Percentiles rank a stretch among this genome's conserved stretches.
Conservation (phyloP, 768 basidiomycete species). For the Mycena latifolia region DNA sequence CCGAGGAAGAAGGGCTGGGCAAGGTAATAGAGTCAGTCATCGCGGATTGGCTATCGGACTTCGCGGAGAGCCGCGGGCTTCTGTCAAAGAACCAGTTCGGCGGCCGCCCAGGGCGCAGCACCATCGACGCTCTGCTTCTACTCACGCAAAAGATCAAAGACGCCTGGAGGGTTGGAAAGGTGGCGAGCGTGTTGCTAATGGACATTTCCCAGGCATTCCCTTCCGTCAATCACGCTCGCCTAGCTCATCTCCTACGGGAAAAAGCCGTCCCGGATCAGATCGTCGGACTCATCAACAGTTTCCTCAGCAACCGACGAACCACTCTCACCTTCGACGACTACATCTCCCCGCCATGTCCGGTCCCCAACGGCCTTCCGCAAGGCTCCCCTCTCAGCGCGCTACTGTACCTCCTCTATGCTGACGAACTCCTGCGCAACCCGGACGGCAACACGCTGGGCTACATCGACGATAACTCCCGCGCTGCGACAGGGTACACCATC, state of each 20-base stretch:
- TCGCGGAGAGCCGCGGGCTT: background rate
- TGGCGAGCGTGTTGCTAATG: background rate
- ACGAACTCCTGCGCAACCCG: background rate
- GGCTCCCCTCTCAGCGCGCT: constrained; percentile 7
- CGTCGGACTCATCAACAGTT: background rate
- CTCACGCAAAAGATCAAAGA: background rate
- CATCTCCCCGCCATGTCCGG: no score
- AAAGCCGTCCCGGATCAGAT: background rate
- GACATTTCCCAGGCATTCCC: no score
- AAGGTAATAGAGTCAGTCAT: background rate
- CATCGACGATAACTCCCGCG: constrained; percentile 1
- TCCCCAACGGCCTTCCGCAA: no score
- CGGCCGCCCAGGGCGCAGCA: background rate
- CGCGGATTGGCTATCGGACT: background rate
- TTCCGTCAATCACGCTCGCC: background rate
- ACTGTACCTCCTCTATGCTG: constrained; percentile 9
- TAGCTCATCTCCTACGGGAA: background rate
- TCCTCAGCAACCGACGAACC: constrained; percentile 3
- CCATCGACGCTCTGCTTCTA: background rate
- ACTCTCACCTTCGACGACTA: no score
- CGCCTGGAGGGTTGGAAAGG: background rate
- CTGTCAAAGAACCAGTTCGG: background rate
- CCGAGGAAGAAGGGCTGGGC: background rate
- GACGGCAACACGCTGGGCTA: background rate
- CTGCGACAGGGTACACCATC: background rate